Base-by-base conservation (phyloP, 805 yeast species). In the Komagataella pseudopastoris region DNA sequence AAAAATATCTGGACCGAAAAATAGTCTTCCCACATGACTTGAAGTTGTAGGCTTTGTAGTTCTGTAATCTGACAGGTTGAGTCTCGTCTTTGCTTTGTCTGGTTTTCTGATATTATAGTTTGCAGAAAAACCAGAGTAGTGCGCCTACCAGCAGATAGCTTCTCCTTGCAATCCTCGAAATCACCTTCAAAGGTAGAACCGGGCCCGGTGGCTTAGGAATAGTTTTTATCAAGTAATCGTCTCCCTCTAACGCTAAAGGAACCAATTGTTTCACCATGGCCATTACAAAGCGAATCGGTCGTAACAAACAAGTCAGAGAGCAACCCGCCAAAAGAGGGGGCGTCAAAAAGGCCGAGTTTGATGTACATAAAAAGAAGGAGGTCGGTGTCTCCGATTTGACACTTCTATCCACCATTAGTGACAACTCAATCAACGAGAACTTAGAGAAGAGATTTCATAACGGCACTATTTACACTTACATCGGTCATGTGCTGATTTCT, bases 381-480 rank as follows among this genome's bases (percentile, higher is more conserved):
- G 98, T 93, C n/a, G 99, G 99, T 51, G 97, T 93, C 6, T 84
- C 95, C 46, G 99, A 93, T 67, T 73, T 93, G 61, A 93, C 99
- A 0, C 70, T 93, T 51, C 74, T 93, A 55, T 83, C 95, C 23
- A 85, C 84, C 54, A 91, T 93, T 60, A 76, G 93, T 47, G 97
- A 93, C 64, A 95, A 88, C 53, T 76, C 96, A 46, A 93, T 93
- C 71, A 88, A 89, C 63, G 96, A 90, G 17, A 93, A 93, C 66
- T 71, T 93, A 57, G 80, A 88, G 62, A 88, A 88, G 63, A 74
- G 99, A 54, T 93, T 93, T 66, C 79, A 84, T 69, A 89, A 89
- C 62, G 93, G 87, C 23, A 76, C 89, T 36, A 93, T 93, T 56
- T 93, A 93, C 64, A 90, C 96, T 0, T 89, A 88, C 65, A 88